Evolutionary conservation across 371 early-diverging fungal genomes (phyloP).

Genomic region (Apophysomyces variabilis): DNA sequence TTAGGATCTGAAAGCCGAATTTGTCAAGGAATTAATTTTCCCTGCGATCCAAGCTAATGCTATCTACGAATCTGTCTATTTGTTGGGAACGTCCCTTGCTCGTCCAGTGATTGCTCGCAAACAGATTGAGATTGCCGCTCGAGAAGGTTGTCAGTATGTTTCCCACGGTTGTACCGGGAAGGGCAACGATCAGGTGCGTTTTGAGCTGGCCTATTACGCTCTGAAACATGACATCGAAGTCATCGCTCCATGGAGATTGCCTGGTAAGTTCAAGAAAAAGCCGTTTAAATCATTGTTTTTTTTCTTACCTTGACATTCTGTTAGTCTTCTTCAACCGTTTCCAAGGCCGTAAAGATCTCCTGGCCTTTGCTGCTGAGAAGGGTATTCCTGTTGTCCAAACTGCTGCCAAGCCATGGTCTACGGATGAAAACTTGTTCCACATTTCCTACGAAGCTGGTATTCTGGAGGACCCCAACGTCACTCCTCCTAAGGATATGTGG

Average conservation of each 20-base stretch:
- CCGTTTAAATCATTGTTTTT: conserved; percentile 1
- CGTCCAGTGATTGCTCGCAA: conserved; percentile 93
- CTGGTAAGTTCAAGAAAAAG: conserved; percentile 59
- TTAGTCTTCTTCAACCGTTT: conserved; percentile 92
- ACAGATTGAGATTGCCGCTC: conserved; percentile 92
- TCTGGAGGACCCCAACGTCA: conserved; percentile 91
- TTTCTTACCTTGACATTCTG: neutral
- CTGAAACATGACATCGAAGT: conserved; percentile 92
- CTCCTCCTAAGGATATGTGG: conserved; percentile 98
- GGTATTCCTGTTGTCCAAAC: conserved; percentile 95
- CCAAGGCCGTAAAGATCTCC: conserved; percentile 90
- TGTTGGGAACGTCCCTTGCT: conserved; percentile 96
- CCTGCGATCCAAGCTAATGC: conserved; percentile 95
- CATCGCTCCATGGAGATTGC: conserved; percentile 95
- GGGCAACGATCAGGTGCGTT: conserved; percentile 99
- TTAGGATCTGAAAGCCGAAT: conserved; percentile 89
- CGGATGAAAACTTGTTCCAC: conserved; percentile 99
- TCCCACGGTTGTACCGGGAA: conserved; percentile 99
- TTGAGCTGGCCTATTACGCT: conserved; percentile 97
- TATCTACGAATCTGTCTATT: conserved; percentile 93
- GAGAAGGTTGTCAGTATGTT: conserved; percentile 91
- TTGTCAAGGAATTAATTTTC: conserved; percentile 92
- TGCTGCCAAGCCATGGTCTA: conserved; percentile 96
- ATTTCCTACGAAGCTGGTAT: conserved; percentile 98
- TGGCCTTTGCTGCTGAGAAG: conserved; percentile 92